Evolutionary conservation across 148 eudicot genomes (phyloP).

Genomic region (Camellia granthamiana): DNA sequence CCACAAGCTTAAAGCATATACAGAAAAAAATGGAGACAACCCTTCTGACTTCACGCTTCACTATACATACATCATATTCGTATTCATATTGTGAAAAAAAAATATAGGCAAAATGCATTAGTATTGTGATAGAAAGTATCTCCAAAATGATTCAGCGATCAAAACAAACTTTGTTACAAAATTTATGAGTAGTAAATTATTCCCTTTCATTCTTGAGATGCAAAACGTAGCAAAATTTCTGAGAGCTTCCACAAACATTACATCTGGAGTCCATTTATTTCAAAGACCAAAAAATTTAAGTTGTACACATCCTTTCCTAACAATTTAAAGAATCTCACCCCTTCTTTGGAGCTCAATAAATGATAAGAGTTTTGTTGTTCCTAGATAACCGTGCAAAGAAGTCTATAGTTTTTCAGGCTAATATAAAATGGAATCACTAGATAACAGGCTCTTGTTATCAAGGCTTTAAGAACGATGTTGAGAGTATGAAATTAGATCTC

Average conservation of each 20-base stretch:
- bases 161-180: neutral
- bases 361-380: neutral
- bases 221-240: neutral
- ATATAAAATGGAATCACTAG: neutral
- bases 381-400: neutral
- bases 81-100: neutral
- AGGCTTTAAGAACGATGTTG: neutral
- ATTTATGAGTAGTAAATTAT: neutral
- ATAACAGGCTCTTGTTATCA: neutral
- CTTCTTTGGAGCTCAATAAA: conserved; percentile 3
- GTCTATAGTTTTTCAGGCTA: neutral
- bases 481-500: neutral
- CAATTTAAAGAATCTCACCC: neutral
- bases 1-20: neutral
- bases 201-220: neutral
- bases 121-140: neutral
- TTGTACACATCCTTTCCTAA: neutral
- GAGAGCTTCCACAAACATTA: neutral
- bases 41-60: neutral
- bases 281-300: neutral
- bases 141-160: neutral
- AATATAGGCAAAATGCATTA: neutral
- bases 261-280: neutral
- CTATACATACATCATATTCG: neutral
- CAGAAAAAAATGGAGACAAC: neutral